These are phyloP conservation scores for Cairneyella variabilis DNA, from an alignment of 495 filamentous ascomycete species.

Conservation along the genomic window DNA sequence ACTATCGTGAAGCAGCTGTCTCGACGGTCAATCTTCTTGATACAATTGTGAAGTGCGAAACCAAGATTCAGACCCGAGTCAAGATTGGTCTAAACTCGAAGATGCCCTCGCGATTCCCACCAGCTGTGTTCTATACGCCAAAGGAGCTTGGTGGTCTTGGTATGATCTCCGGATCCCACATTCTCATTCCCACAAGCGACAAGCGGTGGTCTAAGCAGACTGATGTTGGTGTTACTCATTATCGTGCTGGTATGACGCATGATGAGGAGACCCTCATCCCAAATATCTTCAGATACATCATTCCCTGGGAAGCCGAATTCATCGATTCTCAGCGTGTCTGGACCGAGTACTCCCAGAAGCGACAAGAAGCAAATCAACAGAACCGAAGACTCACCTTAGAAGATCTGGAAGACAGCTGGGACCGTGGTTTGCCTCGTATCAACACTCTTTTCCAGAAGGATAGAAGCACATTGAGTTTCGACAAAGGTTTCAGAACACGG, in stretches of 20 bases:
- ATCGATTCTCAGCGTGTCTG: slow-evolving; percentile 98
- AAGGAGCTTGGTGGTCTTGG: slow-evolving; percentile 97
- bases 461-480: slow-evolving; percentile 93
- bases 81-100: slow-evolving; percentile 99
- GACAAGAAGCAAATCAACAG: slow-evolving; percentile 94
- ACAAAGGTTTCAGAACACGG: slow-evolving; percentile 95
- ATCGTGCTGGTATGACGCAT: slow-evolving; percentile 96
- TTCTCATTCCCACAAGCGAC: slow-evolving; percentile 95
- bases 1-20: slow-evolving; percentile 98
- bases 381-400: slow-evolving; percentile 93
- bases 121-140: slow-evolving; percentile 98
- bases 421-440: slow-evolving; percentile 95
- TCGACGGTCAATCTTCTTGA: slow-evolving; percentile 93
- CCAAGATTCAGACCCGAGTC: slow-evolving; percentile 98
- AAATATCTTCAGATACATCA: slow-evolving; percentile 99
- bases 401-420: slow-evolving; percentile 98
- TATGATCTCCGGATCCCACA: slow-evolving; percentile 99
- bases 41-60: slow-evolving; percentile 99
- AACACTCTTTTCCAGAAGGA: slow-evolving; percentile 99
- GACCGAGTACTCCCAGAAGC: slow-evolving; percentile 99
- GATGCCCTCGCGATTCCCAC: slow-evolving; percentile 99
- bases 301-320: slow-evolving; percentile 99
- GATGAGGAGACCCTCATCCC: slow-evolving; percentile 98
- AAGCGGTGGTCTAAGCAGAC: slow-evolving; percentile 99
- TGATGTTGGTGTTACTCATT: slow-evolving; percentile 95